Evolutionary conservation across 331 rosid species (phyloP).

Genomic region (Malus hybrid): DNA sequence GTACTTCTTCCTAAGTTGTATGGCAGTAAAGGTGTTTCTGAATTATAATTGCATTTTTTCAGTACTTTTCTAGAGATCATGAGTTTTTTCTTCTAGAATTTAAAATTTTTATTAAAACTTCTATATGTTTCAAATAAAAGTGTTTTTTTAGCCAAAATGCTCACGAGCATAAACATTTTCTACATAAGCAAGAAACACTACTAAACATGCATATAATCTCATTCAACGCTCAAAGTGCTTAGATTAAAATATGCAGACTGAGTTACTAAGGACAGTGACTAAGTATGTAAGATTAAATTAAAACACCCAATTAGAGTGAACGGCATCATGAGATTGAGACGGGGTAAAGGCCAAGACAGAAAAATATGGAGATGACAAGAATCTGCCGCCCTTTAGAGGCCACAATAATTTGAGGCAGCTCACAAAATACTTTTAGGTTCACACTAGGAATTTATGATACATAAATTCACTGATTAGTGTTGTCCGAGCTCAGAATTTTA

Average conservation of each 20-base stretch:
- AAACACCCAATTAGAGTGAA: neutral
- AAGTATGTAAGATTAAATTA: neutral
- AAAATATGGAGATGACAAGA: neutral
- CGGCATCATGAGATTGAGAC: neutral
- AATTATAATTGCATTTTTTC: too few relatives aligned
- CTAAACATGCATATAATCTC: neutral
- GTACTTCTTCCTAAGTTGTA: neutral
- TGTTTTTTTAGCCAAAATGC: neutral
- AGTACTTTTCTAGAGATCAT: too few relatives aligned
- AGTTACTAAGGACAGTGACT: neutral
- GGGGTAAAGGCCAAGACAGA: neutral
- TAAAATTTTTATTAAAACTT: too few relatives aligned
- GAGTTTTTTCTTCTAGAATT: neutral
- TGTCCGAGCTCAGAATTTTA: slow-evolving; percentile 1
- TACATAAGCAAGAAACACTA: neutral
- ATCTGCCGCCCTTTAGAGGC: neutral
- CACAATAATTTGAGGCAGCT: neutral
- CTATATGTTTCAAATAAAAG: neutral
- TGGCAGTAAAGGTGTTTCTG: neutral
- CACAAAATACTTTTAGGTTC: neutral
- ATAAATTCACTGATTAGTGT: too few relatives aligned
- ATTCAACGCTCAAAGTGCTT: neutral
- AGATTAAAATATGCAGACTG: neutral
- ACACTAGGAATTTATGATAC: neutral
- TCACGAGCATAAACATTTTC: neutral